A percentile compares a stretch with the other conserved stretches of the same genome.
phyloP scores from a whole-genome alignment of 768 basidiomycete genomes.

The Mycena galericulata region DNA sequence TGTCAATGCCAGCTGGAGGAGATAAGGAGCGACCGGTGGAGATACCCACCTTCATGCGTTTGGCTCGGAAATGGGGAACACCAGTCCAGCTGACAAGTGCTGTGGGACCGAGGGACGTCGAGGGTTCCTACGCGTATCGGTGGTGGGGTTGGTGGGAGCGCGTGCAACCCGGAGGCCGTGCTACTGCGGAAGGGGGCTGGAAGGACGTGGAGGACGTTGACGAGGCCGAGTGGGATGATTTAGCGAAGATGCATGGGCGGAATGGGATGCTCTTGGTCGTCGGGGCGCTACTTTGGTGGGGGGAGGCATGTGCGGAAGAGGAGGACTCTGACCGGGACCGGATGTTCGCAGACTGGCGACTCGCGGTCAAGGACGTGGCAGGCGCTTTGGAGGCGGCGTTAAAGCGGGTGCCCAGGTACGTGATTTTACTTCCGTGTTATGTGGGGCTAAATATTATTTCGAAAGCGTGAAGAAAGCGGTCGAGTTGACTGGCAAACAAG shows the following conservation, averaged over 20 bases:
- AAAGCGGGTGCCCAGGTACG: neutral
- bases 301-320: neutral
- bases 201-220: neutral
- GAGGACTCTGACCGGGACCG: no score
- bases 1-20: neutral
- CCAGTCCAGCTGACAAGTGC: neutral
- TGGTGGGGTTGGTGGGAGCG: conserved; percentile 16
- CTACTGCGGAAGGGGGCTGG: neutral
- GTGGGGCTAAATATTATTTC: neutral
- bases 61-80: neutral
- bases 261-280: conserved; percentile 15
- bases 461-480: neutral
- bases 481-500: no score
- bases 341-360: conserved; percentile 5
- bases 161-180: neutral
- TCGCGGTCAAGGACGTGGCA: neutral
- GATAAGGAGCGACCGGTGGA: neutral
- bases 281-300: conserved; percentile 15
- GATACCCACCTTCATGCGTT: neutral
- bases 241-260: neutral
- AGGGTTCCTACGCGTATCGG: neutral
- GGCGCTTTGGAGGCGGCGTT: neutral
- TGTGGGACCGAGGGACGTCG: neutral
- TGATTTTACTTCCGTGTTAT: neutral
- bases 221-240: neutral